Evolutionary conservation across 441 rosid genomes (phyloP).

Genomic region (Bocquillonia castaneifolia): DNA sequence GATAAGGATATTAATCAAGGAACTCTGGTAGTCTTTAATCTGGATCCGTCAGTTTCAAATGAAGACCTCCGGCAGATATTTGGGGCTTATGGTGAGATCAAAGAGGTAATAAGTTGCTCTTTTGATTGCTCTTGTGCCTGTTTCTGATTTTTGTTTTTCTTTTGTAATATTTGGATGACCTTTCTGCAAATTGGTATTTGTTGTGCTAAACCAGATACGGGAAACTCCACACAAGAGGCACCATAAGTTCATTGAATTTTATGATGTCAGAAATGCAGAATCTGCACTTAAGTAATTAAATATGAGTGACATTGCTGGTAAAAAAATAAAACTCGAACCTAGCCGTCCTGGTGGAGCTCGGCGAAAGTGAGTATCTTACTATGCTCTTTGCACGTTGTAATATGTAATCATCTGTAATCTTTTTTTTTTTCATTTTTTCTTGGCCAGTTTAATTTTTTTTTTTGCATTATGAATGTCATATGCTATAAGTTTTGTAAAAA

Average conservation of each 20-base stretch:
- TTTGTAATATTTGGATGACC: constrained; percentile 15
- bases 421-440: constrained; percentile 1
- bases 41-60: constrained; percentile 94
- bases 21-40: constrained; percentile 88
- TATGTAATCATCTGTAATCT: background rate
- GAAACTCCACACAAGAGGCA: constrained; percentile 99
- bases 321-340: constrained; percentile 96
- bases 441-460: background rate
- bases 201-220: constrained; percentile 66
- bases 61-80: constrained; percentile 87
- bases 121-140: constrained; percentile 1
- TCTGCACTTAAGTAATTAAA: constrained; percentile 88
- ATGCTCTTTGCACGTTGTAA: background rate
- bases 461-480: background rate
- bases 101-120: constrained; percentile 57
- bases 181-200: constrained; percentile 20
- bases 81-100: constrained; percentile 95
- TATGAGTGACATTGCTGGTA: constrained; percentile 94
- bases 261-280: constrained; percentile 94
- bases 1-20: constrained; percentile 99
- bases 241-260: constrained; percentile 93
- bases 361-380: constrained; percentile 56
- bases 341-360: constrained; percentile 99
- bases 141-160: background rate
- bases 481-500: background rate